Conservation (phyloP, 495 filamentous ascomycete genomes). For the Coniosporium apollinis region DNA sequence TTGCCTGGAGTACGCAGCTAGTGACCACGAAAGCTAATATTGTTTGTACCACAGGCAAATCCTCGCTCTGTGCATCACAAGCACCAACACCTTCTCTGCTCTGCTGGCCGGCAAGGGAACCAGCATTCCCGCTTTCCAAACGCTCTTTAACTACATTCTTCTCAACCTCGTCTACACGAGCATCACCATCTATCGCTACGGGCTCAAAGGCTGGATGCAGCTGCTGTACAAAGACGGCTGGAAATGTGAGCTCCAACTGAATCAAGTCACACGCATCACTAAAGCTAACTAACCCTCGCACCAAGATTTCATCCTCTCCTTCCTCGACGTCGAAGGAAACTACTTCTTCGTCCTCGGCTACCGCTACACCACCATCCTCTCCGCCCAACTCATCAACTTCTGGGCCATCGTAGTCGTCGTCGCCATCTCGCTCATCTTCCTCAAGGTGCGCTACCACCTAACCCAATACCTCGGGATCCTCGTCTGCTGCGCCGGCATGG, state of each 20-base stretch:
- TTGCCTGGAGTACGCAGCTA: too few species aligned
- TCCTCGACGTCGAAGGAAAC: slow-evolving; percentile 91
- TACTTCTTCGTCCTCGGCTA: slow-evolving; percentile 95
- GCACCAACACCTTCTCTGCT: slow-evolving; percentile 71
- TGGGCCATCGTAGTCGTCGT: slow-evolving; percentile 96
- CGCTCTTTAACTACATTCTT: slow-evolving; percentile 84
- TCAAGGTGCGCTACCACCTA: slow-evolving; percentile 74
- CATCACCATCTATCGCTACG: slow-evolving; percentile 68
- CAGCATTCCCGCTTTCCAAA: slow-evolving; percentile 92
- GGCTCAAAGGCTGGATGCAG: slow-evolving; percentile 47
- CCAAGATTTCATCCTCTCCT: slow-evolving; percentile 65
- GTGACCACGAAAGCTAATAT: too few species aligned
- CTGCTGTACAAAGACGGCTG: slow-evolving; percentile 58
- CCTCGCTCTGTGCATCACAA: slow-evolving; percentile 73
- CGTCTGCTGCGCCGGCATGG: slow-evolving; percentile 84
- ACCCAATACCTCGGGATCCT: slow-evolving; percentile 75
- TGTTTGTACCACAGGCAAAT: slow-evolving; percentile 46
- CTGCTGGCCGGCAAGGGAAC: slow-evolving; percentile 53
- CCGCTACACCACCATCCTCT: slow-evolving; percentile 77
- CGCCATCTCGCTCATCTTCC: slow-evolving; percentile 59
- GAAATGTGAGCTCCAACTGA: slow-evolving; percentile 41
- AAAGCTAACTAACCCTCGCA: slow-evolving; percentile 1
- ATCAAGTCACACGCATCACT: slow-evolving; percentile 2
- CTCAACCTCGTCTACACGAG: slow-evolving; percentile 67
- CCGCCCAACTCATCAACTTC: slow-evolving; percentile 92